phyloP scores from a whole-genome alignment of 306 rosid genomes.

The Biancaea sappan region DNA sequence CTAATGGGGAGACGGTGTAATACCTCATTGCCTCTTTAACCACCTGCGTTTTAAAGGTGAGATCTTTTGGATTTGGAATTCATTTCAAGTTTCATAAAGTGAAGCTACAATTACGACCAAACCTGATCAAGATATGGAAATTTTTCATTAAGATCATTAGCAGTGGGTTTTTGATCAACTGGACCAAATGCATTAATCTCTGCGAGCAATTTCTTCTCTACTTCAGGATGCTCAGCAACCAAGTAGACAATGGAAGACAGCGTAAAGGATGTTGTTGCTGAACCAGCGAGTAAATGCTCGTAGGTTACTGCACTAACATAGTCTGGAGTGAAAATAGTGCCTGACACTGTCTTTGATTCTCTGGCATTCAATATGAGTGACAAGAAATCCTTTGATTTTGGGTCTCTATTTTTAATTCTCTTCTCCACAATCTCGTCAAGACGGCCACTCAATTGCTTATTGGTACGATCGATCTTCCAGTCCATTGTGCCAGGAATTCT shows the following conservation, averaged over 20 bases:
- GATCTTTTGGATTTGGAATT: background rate
- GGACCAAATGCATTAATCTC: constrained; percentile 81
- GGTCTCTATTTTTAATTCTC: constrained; percentile 53
- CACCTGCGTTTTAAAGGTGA: constrained; percentile 54
- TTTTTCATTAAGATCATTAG: constrained; percentile 71
- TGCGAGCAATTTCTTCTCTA: constrained; percentile 64
- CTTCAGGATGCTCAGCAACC: constrained; percentile 81
- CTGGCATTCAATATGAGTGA: constrained; percentile 73
- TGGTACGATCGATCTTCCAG: constrained; percentile 73
- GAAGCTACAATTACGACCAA: constrained; percentile 11
- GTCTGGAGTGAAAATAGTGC: constrained; percentile 64
- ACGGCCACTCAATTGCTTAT: constrained; percentile 56
- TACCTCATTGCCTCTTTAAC: constrained; percentile 88
- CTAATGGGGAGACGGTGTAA: constrained; percentile 79
- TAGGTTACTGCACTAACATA: constrained; percentile 83
- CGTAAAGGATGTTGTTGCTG: constrained; percentile 84
- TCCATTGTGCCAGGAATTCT: constrained; percentile 95
- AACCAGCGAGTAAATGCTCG: constrained; percentile 92
- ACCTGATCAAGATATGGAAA: constrained; percentile 92
- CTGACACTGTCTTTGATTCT: constrained; percentile 57
- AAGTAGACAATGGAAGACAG: constrained; percentile 74
- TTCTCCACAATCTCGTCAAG: constrained; percentile 69
- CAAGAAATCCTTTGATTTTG: constrained; percentile 77
- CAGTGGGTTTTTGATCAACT: constrained; percentile 51
- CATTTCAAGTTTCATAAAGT: background rate